Evolutionary conservation across 179 eudicot genomes (phyloP).

Genomic region (Camellia oleifera): DNA sequence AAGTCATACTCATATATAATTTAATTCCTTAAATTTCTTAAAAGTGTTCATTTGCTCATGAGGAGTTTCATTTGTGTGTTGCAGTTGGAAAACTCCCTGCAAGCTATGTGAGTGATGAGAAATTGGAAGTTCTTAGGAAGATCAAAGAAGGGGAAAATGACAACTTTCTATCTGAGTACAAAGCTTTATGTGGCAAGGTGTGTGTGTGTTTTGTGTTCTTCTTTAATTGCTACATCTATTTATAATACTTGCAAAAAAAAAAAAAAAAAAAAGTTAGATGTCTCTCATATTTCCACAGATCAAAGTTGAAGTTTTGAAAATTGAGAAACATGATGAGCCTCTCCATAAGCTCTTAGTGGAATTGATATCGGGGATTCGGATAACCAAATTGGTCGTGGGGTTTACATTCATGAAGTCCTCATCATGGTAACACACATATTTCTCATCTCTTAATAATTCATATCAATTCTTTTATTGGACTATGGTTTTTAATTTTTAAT

Average conservation of each 20-base stretch:
- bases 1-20: slow-evolving; percentile 20
- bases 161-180: slow-evolving; percentile 46
- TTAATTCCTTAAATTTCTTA: neutral
- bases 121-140: slow-evolving; percentile 40
- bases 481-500: neutral
- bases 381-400: slow-evolving; percentile 69
- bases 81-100: slow-evolving; percentile 81
- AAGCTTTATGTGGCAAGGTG: slow-evolving; percentile 71
- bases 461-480: too few species aligned
- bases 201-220: neutral
- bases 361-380: slow-evolving; percentile 37
- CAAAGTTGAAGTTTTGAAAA: slow-evolving; percentile 49
- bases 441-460: neutral
- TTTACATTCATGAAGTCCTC: slow-evolving; percentile 52
- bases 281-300: slow-evolving; percentile 37
- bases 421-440: slow-evolving; percentile 39
- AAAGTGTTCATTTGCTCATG: neutral
- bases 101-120: slow-evolving; percentile 61
- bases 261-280: too few species aligned
- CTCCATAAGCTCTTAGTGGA: slow-evolving; percentile 50
- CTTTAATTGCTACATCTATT: neutral
- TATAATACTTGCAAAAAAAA: neutral
- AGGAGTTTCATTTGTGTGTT: slow-evolving; percentile 10
- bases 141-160: slow-evolving; percentile 55
- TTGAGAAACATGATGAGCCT: slow-evolving; percentile 55